Evolutionary conservation across 1,139 yeast species (phyloP).

Genomic region (Yamadazyma dendronema): DNA sequence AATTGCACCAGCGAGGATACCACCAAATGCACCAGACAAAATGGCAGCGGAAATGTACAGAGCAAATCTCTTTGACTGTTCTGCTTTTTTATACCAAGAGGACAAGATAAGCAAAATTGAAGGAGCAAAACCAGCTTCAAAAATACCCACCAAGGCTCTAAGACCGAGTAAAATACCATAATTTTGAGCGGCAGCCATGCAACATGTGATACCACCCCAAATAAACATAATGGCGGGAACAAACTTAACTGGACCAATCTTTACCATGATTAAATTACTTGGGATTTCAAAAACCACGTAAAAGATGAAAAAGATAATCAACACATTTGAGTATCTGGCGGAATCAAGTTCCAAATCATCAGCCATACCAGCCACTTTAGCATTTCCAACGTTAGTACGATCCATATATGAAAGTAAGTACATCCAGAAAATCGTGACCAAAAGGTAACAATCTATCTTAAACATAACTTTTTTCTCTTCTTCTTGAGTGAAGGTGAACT

Average conservation of each 20-base stretch:
- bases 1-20: constrained; percentile 20
- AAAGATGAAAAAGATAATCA: constrained; percentile 25
- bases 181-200: constrained; percentile 19
- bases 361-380: constrained; percentile 24
- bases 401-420: constrained; percentile 18
- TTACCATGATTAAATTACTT: constrained; percentile 27
- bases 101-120: constrained; percentile 23
- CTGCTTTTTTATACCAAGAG: constrained; percentile 23
- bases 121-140: constrained; percentile 27
- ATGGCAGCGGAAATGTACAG: constrained; percentile 23
- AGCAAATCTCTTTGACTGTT: constrained; percentile 23
- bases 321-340: constrained; percentile 24
- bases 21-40: constrained; percentile 17
- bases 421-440: constrained; percentile 19
- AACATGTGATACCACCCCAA: constrained; percentile 24
- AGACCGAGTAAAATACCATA: constrained; percentile 20
- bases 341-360: constrained; percentile 22
- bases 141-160: constrained; percentile 24
- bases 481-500: constrained; percentile 4
- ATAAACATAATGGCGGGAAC: constrained; percentile 24
- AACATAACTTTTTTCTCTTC: constrained; percentile 10
- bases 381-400: constrained; percentile 26
- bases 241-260: constrained; percentile 28
- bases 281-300: constrained; percentile 29
- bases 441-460: constrained; percentile 21